These are phyloP conservation scores for Lepidium didymum DNA, from an alignment of 345 rosid genomes.

Conservation along the genomic window DNA sequence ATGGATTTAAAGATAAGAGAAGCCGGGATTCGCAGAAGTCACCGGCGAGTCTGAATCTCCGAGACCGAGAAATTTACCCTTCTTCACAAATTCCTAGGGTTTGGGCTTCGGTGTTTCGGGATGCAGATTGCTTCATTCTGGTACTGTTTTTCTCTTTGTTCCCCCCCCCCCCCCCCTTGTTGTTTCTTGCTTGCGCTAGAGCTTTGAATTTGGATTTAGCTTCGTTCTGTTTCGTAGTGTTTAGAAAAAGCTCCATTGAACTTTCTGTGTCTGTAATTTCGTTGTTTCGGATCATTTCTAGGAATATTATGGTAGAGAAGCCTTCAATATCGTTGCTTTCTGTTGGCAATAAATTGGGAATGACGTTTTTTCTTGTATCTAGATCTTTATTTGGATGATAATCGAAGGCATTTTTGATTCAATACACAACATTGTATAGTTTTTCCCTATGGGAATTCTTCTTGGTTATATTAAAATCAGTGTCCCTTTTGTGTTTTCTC, in stretches of 20 bases:
- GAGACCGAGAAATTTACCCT: background rate
- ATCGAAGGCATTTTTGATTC: background rate
- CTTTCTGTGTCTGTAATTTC: background rate
- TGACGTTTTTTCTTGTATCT: background rate
- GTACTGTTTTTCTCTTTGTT: slow-evolving; percentile 6
- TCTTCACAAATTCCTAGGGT: background rate
- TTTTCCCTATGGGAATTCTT: background rate
- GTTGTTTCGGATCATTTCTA: background rate
- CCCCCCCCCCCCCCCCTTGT: too few relatives aligned
- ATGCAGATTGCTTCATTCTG: slow-evolving; percentile 18
- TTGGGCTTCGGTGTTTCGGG: slow-evolving; percentile 1
- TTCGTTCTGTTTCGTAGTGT: slow-evolving; percentile 10
- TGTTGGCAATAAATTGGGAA: background rate
- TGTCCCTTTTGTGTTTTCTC: background rate
- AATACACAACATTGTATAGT: background rate
- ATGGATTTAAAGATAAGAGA: slow-evolving; percentile 23
- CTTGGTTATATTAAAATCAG: background rate
- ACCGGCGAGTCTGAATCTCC: slow-evolving; percentile 18
- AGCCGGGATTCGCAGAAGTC: slow-evolving; percentile 30
- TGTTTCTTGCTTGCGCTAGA: background rate
- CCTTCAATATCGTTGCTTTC: slow-evolving; percentile 11
- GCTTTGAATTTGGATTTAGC: background rate
- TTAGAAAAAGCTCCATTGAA: background rate
- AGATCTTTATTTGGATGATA: background rate
- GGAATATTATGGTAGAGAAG: background rate